Evolutionary conservation across 768 basidiomycete species (phyloP).

Genomic region (Pleurotus ostreatus): DNA sequence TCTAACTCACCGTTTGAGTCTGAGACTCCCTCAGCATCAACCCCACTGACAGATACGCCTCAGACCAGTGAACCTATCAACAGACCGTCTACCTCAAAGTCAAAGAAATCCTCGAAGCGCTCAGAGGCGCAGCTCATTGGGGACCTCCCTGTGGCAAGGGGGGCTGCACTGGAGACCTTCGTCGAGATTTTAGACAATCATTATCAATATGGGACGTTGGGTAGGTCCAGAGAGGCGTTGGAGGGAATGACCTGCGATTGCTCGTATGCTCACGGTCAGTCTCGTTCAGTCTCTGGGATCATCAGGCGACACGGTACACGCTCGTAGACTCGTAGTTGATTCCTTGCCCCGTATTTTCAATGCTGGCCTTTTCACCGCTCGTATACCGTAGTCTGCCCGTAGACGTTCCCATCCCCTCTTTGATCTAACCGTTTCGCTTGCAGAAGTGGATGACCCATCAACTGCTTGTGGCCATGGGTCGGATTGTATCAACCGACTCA

Average conservation of each 20-base stretch:
- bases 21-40: constrained; percentile 38
- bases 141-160: constrained; percentile 73
- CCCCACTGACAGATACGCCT: constrained; percentile 23
- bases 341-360: not conserved
- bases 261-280: constrained; percentile 76
- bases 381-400: constrained; percentile 8
- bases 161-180: constrained; percentile 70
- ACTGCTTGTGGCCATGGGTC: constrained; percentile 82
- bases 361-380: not conserved
- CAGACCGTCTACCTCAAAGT: constrained; percentile 15
- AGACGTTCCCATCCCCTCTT: constrained; percentile 19
- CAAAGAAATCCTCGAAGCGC: constrained; percentile 32
- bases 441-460: constrained; percentile 57
- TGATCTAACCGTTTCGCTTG: constrained; percentile 19
- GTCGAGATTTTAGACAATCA: constrained; percentile 70
- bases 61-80: not conserved
- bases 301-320: not conserved
- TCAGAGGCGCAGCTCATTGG: constrained; percentile 66
- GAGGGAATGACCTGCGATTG: constrained; percentile 98
- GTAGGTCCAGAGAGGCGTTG: constrained; percentile 81
- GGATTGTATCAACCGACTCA: constrained; percentile 96
- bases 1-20: constrained; percentile 29
- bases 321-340: not conserved
- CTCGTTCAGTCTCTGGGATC: constrained; percentile 8
- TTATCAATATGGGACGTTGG: constrained; percentile 85